Evolutionary conservation across 148 eudicot genomes (phyloP).

Genomic region (Dianthus caryophyllus): DNA sequence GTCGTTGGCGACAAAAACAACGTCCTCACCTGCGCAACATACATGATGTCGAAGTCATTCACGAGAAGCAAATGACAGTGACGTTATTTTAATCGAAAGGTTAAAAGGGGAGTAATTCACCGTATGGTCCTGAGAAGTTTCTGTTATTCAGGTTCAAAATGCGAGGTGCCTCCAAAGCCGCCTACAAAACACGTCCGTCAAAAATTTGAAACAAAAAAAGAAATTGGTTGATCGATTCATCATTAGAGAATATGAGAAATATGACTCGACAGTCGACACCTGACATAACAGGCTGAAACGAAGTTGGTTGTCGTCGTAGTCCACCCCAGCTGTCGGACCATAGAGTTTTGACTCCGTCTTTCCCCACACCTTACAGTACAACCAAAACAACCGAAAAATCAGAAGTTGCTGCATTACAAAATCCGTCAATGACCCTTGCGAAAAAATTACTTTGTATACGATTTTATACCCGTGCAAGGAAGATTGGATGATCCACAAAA

Average conservation of each 20-base stretch:
- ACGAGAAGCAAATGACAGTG: too few relatives aligned
- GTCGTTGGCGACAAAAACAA: constrained; percentile 80
- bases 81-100: not conserved
- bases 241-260: not conserved
- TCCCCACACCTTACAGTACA: constrained; percentile 66
- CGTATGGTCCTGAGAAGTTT: constrained; percentile 80
- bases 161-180: constrained; percentile 91
- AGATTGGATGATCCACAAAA: constrained; percentile 74
- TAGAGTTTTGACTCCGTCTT: constrained; percentile 79
- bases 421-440: not conserved
- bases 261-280: too few relatives aligned
- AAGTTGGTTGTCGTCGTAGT: constrained; percentile 76
- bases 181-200: constrained; percentile 37
- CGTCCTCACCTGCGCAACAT: constrained; percentile 65
- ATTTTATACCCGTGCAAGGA: constrained; percentile 55
- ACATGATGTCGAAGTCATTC: not conserved
- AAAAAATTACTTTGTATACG: not conserved
- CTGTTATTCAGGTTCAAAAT: constrained; percentile 61
- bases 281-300: constrained; percentile 73
- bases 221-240: not conserved
- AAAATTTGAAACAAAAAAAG: not conserved
- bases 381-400: not conserved
- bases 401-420: not conserved
- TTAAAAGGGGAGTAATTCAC: constrained; percentile 25
- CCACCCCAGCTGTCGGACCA: constrained; percentile 74